Percentiles rank a stretch among this genome's conserved stretches.
phyloP scores from a whole-genome alignment of 768 basidiomycete species.

The Coprinopsis marcescibilis region DNA sequence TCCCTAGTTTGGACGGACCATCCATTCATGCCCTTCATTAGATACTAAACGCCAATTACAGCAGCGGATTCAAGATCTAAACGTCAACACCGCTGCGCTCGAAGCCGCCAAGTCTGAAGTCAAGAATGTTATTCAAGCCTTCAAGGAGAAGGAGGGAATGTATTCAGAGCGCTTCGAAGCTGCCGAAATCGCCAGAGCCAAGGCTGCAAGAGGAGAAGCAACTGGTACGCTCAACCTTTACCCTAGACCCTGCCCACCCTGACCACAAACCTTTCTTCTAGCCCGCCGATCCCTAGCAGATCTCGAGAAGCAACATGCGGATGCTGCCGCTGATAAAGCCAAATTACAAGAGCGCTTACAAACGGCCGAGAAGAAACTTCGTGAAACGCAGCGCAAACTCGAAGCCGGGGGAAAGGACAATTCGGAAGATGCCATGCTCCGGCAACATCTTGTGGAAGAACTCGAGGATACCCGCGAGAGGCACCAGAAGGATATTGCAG shows the following conservation, averaged over 20 bases:
- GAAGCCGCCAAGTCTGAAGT: slow-evolving; percentile 61
- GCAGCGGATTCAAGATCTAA: slow-evolving; percentile 55
- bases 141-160: slow-evolving; percentile 56
- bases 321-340: slow-evolving; percentile 47
- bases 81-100: slow-evolving; percentile 53
- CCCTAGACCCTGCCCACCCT: neutral
- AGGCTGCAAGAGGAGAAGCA: slow-evolving; percentile 57
- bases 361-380: slow-evolving; percentile 45
- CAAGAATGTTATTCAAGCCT: slow-evolving; percentile 56
- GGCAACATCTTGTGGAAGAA: slow-evolving; percentile 66
- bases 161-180: slow-evolving; percentile 59
- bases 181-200: slow-evolving; percentile 63
- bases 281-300: slow-evolving; percentile 59
- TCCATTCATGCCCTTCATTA: slow-evolving; percentile 17
- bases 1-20: neutral
- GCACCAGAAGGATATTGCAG: slow-evolving; percentile 73
- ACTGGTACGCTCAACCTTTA: slow-evolving; percentile 37
- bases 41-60: slow-evolving; percentile 57
- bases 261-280: slow-evolving; percentile 20
- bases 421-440: slow-evolving; percentile 57
- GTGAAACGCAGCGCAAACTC: slow-evolving; percentile 55
- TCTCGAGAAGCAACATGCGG: slow-evolving; percentile 51
- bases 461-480: slow-evolving; percentile 75
- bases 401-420: slow-evolving; percentile 66
- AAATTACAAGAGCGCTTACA: slow-evolving; percentile 43